Percentiles rank a stretch among this genome's conserved stretches.
phyloP scores from a whole-genome alignment of 768 basidiomycete genomes.

The Rhizopogon roseolus region DNA sequence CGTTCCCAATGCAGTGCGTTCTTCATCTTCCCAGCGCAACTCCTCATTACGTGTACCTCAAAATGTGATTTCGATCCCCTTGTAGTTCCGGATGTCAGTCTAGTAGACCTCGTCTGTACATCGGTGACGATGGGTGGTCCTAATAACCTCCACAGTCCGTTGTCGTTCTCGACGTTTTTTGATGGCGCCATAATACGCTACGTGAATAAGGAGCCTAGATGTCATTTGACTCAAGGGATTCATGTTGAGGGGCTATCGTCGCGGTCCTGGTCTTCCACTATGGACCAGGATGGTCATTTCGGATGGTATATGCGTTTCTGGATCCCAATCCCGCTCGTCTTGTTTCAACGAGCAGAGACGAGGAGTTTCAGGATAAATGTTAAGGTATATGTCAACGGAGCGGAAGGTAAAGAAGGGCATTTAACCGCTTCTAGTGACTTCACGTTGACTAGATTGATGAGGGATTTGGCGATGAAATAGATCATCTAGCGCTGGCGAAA shows the following conservation, averaged over 20 bases:
- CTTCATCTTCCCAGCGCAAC: conserved; percentile 17
- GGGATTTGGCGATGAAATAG: conserved; percentile 32
- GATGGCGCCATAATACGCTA: conserved; percentile 6
- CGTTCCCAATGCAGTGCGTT: conserved; percentile 8
- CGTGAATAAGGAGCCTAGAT: neutral
- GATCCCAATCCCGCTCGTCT: conserved; percentile 42
- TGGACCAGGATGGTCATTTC: conserved; percentile 13
- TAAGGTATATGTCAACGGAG: conserved; percentile 30
- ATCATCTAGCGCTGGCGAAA: too few relatives aligned
- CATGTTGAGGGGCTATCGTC: conserved; percentile 11
- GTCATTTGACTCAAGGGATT: conserved; percentile 6
- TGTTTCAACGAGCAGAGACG: conserved; percentile 45
- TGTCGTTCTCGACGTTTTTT: conserved; percentile 11
- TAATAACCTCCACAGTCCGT: neutral
- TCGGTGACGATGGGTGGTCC: conserved; percentile 8
- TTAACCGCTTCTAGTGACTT: conserved; percentile 27
- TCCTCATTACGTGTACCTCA: conserved; percentile 15
- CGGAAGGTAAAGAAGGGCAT: conserved; percentile 14
- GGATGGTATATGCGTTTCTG: conserved; percentile 36
- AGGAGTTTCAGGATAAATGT: conserved; percentile 36
- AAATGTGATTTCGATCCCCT: conserved; percentile 6
- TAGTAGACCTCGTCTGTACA: conserved; percentile 17
- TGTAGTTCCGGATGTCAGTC: conserved; percentile 5
- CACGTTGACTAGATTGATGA: conserved; percentile 40
- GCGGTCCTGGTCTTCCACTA: conserved; percentile 10